Conservation (phyloP, 2,329 filamentous ascomycete genomes). For the Trichoderma polysporum region DNA sequence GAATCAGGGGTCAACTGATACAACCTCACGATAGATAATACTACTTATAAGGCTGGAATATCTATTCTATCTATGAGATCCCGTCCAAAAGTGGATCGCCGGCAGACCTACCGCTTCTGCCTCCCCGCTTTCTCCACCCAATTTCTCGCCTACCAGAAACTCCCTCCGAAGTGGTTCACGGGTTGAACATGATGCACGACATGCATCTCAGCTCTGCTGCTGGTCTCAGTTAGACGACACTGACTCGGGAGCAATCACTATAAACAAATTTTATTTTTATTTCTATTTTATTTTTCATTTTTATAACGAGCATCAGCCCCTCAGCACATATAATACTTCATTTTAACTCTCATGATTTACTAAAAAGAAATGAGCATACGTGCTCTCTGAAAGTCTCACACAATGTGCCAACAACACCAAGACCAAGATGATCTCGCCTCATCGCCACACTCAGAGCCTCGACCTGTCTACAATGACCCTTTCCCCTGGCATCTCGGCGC, state of each 20-base stretch:
- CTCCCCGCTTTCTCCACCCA: slow-evolving; percentile 16
- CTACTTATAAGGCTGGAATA: neutral
- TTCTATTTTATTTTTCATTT: no score
- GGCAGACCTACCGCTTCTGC: neutral
- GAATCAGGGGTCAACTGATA: no score
- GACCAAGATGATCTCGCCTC: neutral
- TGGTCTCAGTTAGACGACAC: neutral
- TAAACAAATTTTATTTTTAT: no score
- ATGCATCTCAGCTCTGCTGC: neutral
- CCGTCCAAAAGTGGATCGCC: neutral
- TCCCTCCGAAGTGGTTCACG: neutral
- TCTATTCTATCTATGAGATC: neutral
- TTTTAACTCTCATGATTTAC: neutral
- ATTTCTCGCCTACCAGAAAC: neutral
- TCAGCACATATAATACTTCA: neutral
- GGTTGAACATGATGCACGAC: neutral
- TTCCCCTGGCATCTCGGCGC: slow-evolving; percentile 72
- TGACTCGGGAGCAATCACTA: neutral
- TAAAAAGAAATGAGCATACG: neutral
- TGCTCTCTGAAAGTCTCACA: neutral
- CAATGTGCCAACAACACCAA: slow-evolving; percentile 18
- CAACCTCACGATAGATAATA: no score
- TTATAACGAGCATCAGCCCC: no score
- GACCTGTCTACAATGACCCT: slow-evolving; percentile 24
- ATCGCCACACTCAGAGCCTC: neutral